Conservation (phyloP, 495 filamentous ascomycete genomes). For the Lophiotrema nucula region DNA sequence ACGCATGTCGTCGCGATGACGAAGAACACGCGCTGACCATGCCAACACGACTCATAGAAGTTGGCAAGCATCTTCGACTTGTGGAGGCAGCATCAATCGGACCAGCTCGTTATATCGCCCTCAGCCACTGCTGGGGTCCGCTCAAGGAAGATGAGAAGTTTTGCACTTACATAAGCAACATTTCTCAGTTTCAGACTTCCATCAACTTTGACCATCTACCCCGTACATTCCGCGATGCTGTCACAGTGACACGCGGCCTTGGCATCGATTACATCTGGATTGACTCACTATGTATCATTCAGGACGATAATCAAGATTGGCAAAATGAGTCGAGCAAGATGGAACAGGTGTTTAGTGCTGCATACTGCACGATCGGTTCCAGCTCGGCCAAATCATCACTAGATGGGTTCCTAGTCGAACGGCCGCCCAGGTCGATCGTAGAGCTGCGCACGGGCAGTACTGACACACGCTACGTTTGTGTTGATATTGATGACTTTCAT, state of each 20-base stretch:
- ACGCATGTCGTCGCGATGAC: not conserved
- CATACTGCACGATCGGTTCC: not conserved
- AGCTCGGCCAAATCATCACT: not conserved
- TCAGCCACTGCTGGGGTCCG: not conserved
- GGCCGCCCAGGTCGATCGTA: not conserved
- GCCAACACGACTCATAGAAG: not conserved
- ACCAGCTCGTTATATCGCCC: not conserved
- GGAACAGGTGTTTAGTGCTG: not conserved
- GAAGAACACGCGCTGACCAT: not conserved
- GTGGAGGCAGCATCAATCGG: not conserved
- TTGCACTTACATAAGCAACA: not conserved
- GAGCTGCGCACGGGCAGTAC: not conserved
- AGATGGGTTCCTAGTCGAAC: not conserved
- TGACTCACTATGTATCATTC: conserved; percentile 2
- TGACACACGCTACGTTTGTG: conserved; percentile 33
- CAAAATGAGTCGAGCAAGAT: not conserved
- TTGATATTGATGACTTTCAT: conserved; percentile 40
- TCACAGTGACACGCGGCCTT: not conserved
- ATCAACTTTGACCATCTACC: not conserved
- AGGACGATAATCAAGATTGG: not conserved
- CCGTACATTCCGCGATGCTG: not conserved
- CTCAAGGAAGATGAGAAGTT: not conserved
- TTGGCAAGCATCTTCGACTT: not conserved
- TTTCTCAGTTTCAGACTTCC: not conserved
- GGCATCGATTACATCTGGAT: conserved; percentile 8